Evolutionary conservation across 257 asterid species (phyloP).

Genomic region (Anisodus acutangulus): DNA sequence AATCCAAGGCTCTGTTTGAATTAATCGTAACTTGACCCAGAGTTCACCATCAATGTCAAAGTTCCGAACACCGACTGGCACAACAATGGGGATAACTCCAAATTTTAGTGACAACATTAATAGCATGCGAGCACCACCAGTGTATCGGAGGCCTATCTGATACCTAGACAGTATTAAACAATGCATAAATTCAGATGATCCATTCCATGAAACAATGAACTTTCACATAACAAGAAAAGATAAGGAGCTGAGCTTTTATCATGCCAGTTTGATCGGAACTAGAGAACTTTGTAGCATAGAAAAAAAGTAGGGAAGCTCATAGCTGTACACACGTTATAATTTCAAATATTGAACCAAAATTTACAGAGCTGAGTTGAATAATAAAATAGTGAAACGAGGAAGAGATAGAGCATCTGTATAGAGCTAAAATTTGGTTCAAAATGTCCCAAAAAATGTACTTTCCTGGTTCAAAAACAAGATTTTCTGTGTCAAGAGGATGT

Average conservation of each 20-base stretch:
- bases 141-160: slow-evolving; percentile 66
- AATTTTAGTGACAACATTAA: slow-evolving; percentile 80
- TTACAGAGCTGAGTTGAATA: background rate
- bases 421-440: background rate
- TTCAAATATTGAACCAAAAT: background rate
- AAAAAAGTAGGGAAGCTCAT: background rate
- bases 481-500: background rate
- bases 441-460: slow-evolving; percentile 2
- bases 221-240: slow-evolving; percentile 16
- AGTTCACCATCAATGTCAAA: slow-evolving; percentile 97
- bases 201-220: slow-evolving; percentile 11
- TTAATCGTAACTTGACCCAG: slow-evolving; percentile 89
- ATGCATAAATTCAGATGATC: background rate
- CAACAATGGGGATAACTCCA: slow-evolving; percentile 72
- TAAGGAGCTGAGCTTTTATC: slow-evolving; percentile 10
- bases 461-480: background rate
- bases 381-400: background rate
- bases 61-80: slow-evolving; percentile 91
- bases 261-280: background rate
- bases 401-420: background rate
- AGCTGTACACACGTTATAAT: background rate
- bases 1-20: slow-evolving; percentile 98
- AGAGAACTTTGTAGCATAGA: background rate
- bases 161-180: slow-evolving; percentile 56
- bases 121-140: slow-evolving; percentile 94